Evolutionary conservation across 768 basidiomycete species (phyloP), one percentile per base, ranked within the genome.

Genomic region (Pleurotus citrinopileatus): DNA sequence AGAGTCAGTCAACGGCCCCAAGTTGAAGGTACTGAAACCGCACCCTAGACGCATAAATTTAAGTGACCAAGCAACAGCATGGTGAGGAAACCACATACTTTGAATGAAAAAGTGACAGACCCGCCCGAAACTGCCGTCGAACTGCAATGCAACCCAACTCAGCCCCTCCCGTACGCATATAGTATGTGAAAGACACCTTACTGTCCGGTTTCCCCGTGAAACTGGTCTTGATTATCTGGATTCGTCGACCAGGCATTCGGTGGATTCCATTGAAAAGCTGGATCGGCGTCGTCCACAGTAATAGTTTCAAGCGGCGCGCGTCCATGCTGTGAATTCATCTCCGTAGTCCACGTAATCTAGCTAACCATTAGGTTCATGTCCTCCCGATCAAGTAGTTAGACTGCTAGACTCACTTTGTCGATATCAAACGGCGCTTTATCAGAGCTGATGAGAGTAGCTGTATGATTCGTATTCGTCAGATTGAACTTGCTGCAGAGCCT

Each of bases 191-290:
- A 34, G 34, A 3, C 28, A 36, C 60, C 65, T 56, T 54, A 64
- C 70, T 70, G 72, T 32, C 65, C 70, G 20, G 69, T 70, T 25
- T 59, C 63, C 19, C 63, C 63, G 26, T 56, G 62, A 50, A 71
- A 73, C 17, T 63, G 37, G 36, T 64, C 64, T 4, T 65, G 17
- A 27, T 57, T 19, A 27, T 29, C 37, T 6, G 62, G 48, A 8
- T 58, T 59, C 9, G 66, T 63, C 2, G n/a, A 55, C 73, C 71
- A 73, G 3, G 57, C 56, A 7, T 42, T 37, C 2, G 60, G 28
- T 3, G 63, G 59, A 29, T 63, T 55, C 37, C 71, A 73, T 28
- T 62, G 56, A 42, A 74, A 73, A 5, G 61, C 63, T 2, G 61
- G n/a, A 52, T 69, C 63, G 15, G 40, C 26, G 37, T 72, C 70